Conservation (phyloP, 352 stramenopile genomes). For the Pythium graminicola region DNA sequence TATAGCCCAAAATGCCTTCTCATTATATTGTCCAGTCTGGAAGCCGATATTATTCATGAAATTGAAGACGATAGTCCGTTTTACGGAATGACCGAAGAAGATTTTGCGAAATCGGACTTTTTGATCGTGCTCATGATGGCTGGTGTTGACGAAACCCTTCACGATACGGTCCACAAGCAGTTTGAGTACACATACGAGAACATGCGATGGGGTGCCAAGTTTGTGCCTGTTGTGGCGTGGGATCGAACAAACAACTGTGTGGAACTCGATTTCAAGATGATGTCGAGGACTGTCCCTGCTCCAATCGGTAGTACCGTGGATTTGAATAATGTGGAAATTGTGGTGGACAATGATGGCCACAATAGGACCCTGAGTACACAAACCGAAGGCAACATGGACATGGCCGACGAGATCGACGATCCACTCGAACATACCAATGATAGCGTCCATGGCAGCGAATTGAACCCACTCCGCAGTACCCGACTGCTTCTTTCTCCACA, state of each 20-base stretch:
- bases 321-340: not conserved
- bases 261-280: constrained; percentile 40
- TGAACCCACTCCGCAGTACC: not conserved
- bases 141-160: constrained; percentile 50
- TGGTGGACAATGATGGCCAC: not conserved
- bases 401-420: constrained; percentile 1
- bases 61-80: constrained; percentile 42
- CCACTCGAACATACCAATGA: constrained; percentile 5
- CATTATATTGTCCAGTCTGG: constrained; percentile 25
- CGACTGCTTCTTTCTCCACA: not conserved
- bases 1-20: too few relatives aligned
- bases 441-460: not conserved
- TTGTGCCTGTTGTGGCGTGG: constrained; percentile 37
- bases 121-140: constrained; percentile 48
- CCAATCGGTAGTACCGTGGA: constrained; percentile 1
- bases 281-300: constrained; percentile 27
- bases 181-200: constrained; percentile 36
- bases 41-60: constrained; percentile 43
- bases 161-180: constrained; percentile 53
- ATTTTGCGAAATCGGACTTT: constrained; percentile 40
- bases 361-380: constrained; percentile 1
- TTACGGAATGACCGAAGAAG: constrained; percentile 26
- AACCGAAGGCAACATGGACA: constrained; percentile 12
- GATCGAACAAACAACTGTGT: constrained; percentile 25
- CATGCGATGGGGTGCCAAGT: constrained; percentile 41